Base-by-base conservation (phyloP, 225 moss, liverwort and hornwort species). In the Marchantia paleacea region DNA sequence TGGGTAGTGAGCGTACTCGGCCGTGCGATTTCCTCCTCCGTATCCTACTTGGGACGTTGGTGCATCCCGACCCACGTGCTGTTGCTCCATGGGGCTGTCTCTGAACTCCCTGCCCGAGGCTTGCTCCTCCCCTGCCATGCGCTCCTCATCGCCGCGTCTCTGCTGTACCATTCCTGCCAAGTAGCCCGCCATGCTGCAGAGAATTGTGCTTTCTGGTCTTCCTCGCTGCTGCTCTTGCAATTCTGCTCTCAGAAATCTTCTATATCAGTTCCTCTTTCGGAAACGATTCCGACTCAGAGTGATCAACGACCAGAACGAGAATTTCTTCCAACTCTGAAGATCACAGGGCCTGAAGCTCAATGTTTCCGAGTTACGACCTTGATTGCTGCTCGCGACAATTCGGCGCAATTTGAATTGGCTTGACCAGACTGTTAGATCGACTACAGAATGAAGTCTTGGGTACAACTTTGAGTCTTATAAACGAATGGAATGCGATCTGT, bases 31-130 rank as follows among this genome's bases (percentile, higher is more conserved):
- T 25, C 77, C 63, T n/a, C 77, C 77, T 12, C 77, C 77, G 14
- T 77, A 77, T 2, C 77, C 77, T 12, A 77, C 77, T n/a, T 77
- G 77, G 15, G 77, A 77, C 12, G 77, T 13, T n/a, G 77, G 77
- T 4, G 77, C 39, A 14, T 77, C 77, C 19, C 64, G 77, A n/a
- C 62, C 49, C 4, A 31, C 51, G 22, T 65, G 77, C 53, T 24
- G 20, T 8, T 10, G 3, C 47, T 72, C 72, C 20, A 72, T 4
- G 6, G 68, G 68, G 26, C 55, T 54, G 55, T 75, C 24, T 22
- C 11, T 7, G 49, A 72, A 19, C 72, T 72, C 50, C 22, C n/a
- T 7, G 7, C 49, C 19, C 39, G 16, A 49, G 15, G 18, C 19
- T 3, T n/a, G 3, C 49, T 52, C 52, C 19, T 50, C 72, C 49